A percentile compares a stretch with the other conserved stretches of the same genome.
These are phyloP conservation scores for Gleditsia sinensis DNA, from an alignment of 306 rosid genomes.

Conservation along the genomic window DNA sequence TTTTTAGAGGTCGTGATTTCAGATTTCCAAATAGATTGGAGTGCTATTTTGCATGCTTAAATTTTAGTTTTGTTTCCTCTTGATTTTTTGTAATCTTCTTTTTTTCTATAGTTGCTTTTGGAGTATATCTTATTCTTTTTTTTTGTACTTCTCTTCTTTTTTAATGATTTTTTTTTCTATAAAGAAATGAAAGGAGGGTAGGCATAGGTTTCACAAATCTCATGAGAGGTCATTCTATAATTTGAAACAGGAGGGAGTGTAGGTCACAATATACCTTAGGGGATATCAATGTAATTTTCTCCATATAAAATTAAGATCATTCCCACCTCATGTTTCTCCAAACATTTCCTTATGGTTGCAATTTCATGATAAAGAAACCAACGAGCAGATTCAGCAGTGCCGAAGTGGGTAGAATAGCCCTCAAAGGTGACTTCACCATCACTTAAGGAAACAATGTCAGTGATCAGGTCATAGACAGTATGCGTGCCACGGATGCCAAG, in stretches of 20 bases:
- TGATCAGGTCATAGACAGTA: slow-evolving; percentile 87
- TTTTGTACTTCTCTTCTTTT: no score
- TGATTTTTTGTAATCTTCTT: no score
- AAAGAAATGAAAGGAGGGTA: neutral
- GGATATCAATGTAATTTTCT: neutral
- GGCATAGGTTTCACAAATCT: slow-evolving; percentile 2
- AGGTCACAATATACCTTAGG: neutral
- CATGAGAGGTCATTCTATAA: neutral
- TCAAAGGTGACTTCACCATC: slow-evolving; percentile 75
- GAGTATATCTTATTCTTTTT: no score
- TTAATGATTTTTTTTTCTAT: no score
- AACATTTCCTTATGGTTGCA: slow-evolving; percentile 60
- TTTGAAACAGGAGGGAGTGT: neutral
- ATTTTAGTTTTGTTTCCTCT: no score
- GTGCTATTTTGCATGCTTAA: no score
- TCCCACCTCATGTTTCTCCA: slow-evolving; percentile 81
- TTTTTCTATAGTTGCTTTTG: no score
- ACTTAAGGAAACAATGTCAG: slow-evolving; percentile 78
- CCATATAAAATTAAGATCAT: slow-evolving; percentile 10
- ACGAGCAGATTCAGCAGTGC: slow-evolving; percentile 89
- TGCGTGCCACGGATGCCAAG: slow-evolving; percentile 93
- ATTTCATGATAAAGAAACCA: slow-evolving; percentile 91
- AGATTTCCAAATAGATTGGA: no score
- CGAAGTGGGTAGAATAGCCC: slow-evolving; percentile 92
- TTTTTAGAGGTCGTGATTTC: no score